Percentiles rank a stretch among this genome's conserved stretches.
Evolutionary conservation across 2,329 filamentous ascomycete species (phyloP).

Genomic region (Cercospora sp.): DNA sequence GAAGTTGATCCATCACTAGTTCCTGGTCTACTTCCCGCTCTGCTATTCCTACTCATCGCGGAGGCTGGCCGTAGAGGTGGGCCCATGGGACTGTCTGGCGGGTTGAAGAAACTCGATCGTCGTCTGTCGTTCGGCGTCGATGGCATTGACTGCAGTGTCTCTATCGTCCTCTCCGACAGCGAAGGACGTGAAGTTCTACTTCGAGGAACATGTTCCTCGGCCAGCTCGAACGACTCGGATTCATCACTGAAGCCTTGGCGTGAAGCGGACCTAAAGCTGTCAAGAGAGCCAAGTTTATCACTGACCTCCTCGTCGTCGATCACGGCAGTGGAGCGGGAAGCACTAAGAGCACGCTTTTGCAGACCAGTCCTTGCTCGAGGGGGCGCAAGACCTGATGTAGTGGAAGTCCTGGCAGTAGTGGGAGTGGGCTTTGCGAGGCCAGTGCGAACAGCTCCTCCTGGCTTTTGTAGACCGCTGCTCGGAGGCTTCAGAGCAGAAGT

Average conservation of each 20-base stretch:
- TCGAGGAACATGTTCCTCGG: constrained; percentile 20
- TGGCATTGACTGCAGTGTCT: constrained; percentile 76
- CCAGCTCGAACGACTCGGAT: constrained; percentile 23
- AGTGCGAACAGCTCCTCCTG: not conserved
- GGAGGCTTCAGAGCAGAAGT: constrained; percentile 6
- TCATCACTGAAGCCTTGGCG: constrained; percentile 36
- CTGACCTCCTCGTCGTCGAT: constrained; percentile 37
- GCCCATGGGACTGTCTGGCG: constrained; percentile 57
- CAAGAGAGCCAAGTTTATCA: constrained; percentile 46
- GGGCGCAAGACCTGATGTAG: constrained; percentile 7
- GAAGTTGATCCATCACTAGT: constrained; percentile 44
- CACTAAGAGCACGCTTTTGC: constrained; percentile 6
- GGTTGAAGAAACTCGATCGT: constrained; percentile 71
- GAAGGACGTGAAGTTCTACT: constrained; percentile 54
- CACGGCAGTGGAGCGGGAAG: not conserved
- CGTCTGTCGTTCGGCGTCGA: constrained; percentile 71
- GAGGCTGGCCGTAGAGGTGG: constrained; percentile 65
- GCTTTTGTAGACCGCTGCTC: constrained; percentile 4
- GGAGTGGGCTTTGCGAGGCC: constrained; percentile 7
- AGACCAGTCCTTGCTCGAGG: constrained; percentile 2
- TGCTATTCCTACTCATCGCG: constrained; percentile 54
- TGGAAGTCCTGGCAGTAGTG: constrained; percentile 6
- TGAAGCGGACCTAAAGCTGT: constrained; percentile 47
- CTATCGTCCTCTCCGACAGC: constrained; percentile 79
- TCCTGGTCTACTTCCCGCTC: constrained; percentile 50